phyloP scores from a whole-genome alignment of 2,329 filamentous ascomycete species.

The Pseudogymnoascus sp. region DNA sequence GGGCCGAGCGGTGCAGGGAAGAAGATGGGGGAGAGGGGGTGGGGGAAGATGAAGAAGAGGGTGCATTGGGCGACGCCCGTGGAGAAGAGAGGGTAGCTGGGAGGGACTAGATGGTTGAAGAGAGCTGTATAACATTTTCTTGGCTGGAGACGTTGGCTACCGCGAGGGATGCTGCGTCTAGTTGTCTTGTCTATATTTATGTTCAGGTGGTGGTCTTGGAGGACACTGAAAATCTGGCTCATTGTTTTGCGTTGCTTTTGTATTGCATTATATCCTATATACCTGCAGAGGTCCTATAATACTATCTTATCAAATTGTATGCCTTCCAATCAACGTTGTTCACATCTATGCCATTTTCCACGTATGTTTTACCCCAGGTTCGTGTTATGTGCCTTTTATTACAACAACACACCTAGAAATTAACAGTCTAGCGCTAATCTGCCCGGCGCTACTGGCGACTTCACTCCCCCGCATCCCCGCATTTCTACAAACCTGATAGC shows the following conservation, averaged over 20 bases:
- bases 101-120: not conserved
- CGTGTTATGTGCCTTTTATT: too few species aligned
- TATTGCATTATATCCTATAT: not conserved
- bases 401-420: too few species aligned
- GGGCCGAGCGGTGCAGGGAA: not conserved
- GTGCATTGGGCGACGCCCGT: slow-evolving; percentile 25
- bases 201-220: not conserved
- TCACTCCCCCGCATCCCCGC: too few species aligned
- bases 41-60: slow-evolving; percentile 24
- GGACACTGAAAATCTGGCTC: not conserved
- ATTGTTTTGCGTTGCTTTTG: not conserved
- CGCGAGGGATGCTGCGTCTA: slow-evolving; percentile 3
- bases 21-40: not conserved
- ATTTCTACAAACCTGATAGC: too few species aligned
- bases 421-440: too few species aligned
- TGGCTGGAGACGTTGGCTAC: not conserved
- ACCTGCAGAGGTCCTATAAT: not conserved
- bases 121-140: not conserved
- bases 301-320: not conserved
- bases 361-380: too few species aligned
- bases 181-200: not conserved
- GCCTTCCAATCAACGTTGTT: too few species aligned
- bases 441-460: too few species aligned
- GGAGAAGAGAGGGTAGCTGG: not conserved
- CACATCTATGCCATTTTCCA: too few species aligned